Base-by-base conservation (phyloP, 2,329 filamentous ascomycete species). In the Aspergillus versicolor region DNA sequence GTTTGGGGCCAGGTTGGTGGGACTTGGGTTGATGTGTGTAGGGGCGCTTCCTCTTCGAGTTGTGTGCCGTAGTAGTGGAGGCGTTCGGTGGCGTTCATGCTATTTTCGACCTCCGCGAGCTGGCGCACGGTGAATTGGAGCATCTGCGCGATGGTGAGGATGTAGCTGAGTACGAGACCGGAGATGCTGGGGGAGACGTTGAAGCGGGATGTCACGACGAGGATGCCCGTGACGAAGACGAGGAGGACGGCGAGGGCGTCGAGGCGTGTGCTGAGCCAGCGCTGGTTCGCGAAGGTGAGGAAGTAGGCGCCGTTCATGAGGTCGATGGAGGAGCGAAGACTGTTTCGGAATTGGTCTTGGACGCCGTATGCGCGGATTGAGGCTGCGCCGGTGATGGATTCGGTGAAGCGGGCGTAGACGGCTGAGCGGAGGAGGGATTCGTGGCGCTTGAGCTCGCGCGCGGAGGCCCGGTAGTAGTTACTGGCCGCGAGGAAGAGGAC, bases 1-100 rank as follows among this genome's bases (percentile, higher is more conserved):
- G 85, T 85, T 67, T 95, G 88, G 0, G 94, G 94, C 94, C 94
- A 99, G 19, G 82, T 82, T 1, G 84, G 77, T 17, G 86, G 84
- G 3, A 96, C 84, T 5, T 92, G 84, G 43, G 73, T 75, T 34
- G 90, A 88, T 30, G 27, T 30, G 66, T 92, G 89, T 2, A 92
- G 80, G 0, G 92, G 91, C 0, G 93, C 91, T 73, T 97, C 94
- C 70, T 96, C 89, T 61, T 96, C 92, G 4, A 99, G 83, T 64
- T 90, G 76, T 1, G 85, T 91, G 54, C 91, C 92, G 71, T 97
- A 97, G 77, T 96, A 91, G 71, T 92, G 87, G 34, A 97, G 81
- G 49, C 94, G 88, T 76, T 97, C 93, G 0, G 95, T 94, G 0
- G 92, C 88, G 72, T 97, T 97, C 93, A 97, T 97, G 70, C 92